A percentile compares a stretch with the other conserved stretches of the same genome.
These are phyloP conservation scores for Trichoderma atroviride DNA, from an alignment of 2,329 filamentous ascomycete genomes.

Conservation along the genomic window DNA sequence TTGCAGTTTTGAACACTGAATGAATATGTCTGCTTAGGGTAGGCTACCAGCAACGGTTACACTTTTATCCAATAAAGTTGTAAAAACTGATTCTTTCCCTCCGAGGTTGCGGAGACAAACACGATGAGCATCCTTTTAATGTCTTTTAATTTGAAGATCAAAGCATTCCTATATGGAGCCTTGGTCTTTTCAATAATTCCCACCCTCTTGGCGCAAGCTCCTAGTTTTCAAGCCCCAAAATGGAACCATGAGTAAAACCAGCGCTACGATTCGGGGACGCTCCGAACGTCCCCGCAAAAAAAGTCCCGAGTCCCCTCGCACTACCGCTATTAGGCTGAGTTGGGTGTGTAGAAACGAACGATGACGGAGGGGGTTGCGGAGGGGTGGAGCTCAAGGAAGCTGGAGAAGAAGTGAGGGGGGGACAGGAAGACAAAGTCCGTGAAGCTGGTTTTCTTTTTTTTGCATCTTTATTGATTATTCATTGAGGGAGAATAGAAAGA, in stretches of 20 bases:
- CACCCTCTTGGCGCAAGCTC: background rate
- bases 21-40: too few relatives aligned
- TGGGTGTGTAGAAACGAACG: background rate
- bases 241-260: conserved; percentile 4
- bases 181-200: background rate
- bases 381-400: conserved; percentile 16
- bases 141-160: too few relatives aligned
- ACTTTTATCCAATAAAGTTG: too few relatives aligned
- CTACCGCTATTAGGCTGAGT: conserved; percentile 12
- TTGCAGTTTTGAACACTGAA: too few relatives aligned
- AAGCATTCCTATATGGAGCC: background rate
- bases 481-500: too few relatives aligned
- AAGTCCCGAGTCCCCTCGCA: background rate
- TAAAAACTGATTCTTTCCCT: too few relatives aligned
- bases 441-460: background rate
- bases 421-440: background rate
- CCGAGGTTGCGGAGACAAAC: too few relatives aligned
- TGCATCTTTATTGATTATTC: background rate
- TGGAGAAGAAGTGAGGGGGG: background rate
- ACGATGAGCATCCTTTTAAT: background rate
- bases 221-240: background rate
- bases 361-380: conserved; percentile 21
- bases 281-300: conserved; percentile 1
- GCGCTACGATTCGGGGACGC: conserved; percentile 9
- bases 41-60: too few relatives aligned